A percentile compares a stretch with the other conserved stretches of the same genome.
Evolutionary conservation across 2,329 filamentous ascomycete genomes (phyloP).

Genomic region (Myotisia sp.): DNA sequence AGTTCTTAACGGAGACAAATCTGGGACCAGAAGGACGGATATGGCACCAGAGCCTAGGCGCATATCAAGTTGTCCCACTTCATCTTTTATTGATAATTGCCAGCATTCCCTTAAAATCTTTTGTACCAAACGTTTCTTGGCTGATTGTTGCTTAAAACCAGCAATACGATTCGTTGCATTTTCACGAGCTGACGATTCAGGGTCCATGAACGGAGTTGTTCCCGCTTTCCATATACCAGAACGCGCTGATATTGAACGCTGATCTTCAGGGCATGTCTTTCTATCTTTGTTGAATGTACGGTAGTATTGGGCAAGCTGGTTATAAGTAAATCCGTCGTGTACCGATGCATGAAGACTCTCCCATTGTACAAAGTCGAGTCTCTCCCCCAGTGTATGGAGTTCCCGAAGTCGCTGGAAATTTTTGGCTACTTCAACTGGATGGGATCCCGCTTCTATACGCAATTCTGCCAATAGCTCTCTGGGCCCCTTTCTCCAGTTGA

Average conservation of each 20-base stretch:
- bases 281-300: slow-evolving; percentile 4
- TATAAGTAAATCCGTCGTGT: slow-evolving; percentile 21
- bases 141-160: slow-evolving; percentile 14
- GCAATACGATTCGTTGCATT: slow-evolving; percentile 14
- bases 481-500: slow-evolving; percentile 4
- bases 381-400: slow-evolving; percentile 15
- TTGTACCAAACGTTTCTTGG: slow-evolving; percentile 23
- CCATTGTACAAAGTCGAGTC: slow-evolving; percentile 18
- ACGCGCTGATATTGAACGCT: no score
- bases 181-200: slow-evolving; percentile 9
- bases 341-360: slow-evolving; percentile 19
- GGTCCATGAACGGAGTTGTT: slow-evolving; percentile 19
- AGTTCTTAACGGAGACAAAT: slow-evolving; percentile 25
- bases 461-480: slow-evolving; percentile 10
- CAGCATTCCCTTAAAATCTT: slow-evolving; percentile 27
- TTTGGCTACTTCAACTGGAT: slow-evolving; percentile 11
- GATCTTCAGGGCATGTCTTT: background rate
- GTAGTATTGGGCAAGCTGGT: slow-evolving; percentile 22
- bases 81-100: slow-evolving; percentile 21
- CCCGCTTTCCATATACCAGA: slow-evolving; percentile 22
- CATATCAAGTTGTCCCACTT: slow-evolving; percentile 26
- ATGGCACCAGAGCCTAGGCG: slow-evolving; percentile 18
- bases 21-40: slow-evolving; percentile 20
- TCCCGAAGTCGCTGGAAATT: slow-evolving; percentile 19
- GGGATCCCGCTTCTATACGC: slow-evolving; percentile 6